Percentiles rank a stretch among this genome's conserved stretches.
phyloP scores from a whole-genome alignment of 139 green algal genomes.

The Closterium sp. region DNA sequence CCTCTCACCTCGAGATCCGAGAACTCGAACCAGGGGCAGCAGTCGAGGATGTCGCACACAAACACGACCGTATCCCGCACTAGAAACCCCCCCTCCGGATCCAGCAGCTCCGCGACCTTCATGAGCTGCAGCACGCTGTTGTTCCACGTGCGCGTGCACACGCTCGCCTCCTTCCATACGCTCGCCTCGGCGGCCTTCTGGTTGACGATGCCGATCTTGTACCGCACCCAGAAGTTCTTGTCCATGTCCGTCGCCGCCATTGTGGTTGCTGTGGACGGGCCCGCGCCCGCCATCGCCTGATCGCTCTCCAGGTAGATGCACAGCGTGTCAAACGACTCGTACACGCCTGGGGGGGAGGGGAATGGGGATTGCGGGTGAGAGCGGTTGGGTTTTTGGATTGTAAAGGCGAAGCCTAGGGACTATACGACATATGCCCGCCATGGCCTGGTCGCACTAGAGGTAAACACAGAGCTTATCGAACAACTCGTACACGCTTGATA shows the following conservation, averaged over 20 bases:
- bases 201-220: conserved; percentile 68
- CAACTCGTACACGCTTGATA: conserved; percentile 58
- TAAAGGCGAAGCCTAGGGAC: too few relatives aligned
- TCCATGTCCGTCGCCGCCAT: conserved; percentile 34
- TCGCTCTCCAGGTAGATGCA: conserved; percentile 74
- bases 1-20: conserved; percentile 53
- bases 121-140: conserved; percentile 75
- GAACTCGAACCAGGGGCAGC: conserved; percentile 68
- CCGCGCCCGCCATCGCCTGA: conserved; percentile 9
- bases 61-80: conserved; percentile 61
- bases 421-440: not conserved
- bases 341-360: conserved; percentile 54
- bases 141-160: conserved; percentile 76
- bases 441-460: conserved; percentile 57
- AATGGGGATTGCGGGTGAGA: not conserved
- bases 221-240: conserved; percentile 71
- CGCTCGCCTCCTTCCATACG: conserved; percentile 65
- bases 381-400: too few relatives aligned
- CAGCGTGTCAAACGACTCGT: conserved; percentile 70
- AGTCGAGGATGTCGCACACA: conserved; percentile 67
- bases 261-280: not conserved
- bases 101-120: conserved; percentile 61
- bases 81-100: conserved; percentile 59
- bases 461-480: conserved; percentile 67
- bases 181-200: conserved; percentile 62